Evolutionary conservation across 2,329 filamentous ascomycete species (phyloP).

Genomic region (Penicillium griseofulvum): DNA sequence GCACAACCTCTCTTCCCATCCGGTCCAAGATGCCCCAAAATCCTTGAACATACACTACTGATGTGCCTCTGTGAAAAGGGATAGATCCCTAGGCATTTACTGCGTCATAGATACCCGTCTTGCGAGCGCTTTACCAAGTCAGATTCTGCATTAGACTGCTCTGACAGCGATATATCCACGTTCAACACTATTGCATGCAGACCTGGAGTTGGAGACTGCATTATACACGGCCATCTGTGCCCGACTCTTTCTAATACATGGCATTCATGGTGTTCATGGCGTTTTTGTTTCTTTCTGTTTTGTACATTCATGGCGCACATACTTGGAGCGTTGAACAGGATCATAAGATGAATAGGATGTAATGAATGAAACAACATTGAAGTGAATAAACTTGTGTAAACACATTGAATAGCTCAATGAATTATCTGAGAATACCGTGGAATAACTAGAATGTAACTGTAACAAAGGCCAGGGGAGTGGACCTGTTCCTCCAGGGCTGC

Average conservation of each 20-base stretch:
- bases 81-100: not conserved
- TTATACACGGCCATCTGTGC: constrained; percentile 11
- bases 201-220: constrained; percentile 17
- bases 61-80: constrained; percentile 1
- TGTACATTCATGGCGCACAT: constrained; percentile 9
- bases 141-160: constrained; percentile 13
- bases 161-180: constrained; percentile 16
- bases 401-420: not conserved
- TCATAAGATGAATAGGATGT: not conserved
- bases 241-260: constrained; percentile 2
- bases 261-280: constrained; percentile 9
- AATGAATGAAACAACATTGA: not conserved
- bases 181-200: constrained; percentile 25
- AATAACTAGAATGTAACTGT: too few relatives aligned
- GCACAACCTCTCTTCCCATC: constrained; percentile 19
- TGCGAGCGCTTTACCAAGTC: constrained; percentile 9
- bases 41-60: constrained; percentile 11
- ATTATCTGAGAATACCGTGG: too few relatives aligned
- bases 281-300: constrained; percentile 4
- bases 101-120: constrained; percentile 11
- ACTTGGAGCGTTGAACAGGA: constrained; percentile 1
- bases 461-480: not conserved
- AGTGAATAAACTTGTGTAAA: not conserved
- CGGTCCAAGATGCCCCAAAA: constrained; percentile 18
- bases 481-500: not conserved